These are phyloP conservation scores for Lactifluus subvellereus DNA, from an alignment of 768 basidiomycete genomes.

Conservation along the genomic window DNA sequence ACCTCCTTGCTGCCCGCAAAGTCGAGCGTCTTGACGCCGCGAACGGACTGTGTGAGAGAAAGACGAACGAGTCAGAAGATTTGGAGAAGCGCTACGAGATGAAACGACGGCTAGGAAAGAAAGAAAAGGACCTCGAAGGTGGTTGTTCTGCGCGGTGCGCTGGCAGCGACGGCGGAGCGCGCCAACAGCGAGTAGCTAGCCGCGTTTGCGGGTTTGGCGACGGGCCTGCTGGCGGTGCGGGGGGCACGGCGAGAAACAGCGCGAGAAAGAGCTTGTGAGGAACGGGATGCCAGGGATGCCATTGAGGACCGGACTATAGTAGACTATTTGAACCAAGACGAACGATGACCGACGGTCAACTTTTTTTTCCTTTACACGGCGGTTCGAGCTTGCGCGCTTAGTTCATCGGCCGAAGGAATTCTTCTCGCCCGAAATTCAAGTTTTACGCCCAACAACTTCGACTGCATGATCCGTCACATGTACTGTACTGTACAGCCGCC, in stretches of 20 bases:
- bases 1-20: conserved; percentile 92
- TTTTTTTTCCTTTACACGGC: neutral
- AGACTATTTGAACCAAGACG: neutral
- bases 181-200: conserved; percentile 59
- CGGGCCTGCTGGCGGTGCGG: conserved; percentile 37
- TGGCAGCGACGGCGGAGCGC: conserved; percentile 34
- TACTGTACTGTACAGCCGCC: too few species aligned
- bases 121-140: conserved; percentile 1
- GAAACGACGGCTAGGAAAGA: neutral
- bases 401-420: neutral
- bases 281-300: conserved; percentile 65
- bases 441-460: too few species aligned
- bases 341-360: neutral
- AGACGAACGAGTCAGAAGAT: conserved; percentile 4
- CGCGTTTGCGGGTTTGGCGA: conserved; percentile 39
- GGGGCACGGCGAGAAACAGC: conserved; percentile 62
- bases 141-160: conserved; percentile 24
- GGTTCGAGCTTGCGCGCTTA: neutral
- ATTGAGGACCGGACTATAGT: conserved; percentile 28
- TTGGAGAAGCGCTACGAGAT: too few species aligned
- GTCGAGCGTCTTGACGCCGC: conserved; percentile 92
- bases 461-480: too few species aligned
- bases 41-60: conserved; percentile 41
- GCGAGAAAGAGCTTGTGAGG: conserved; percentile 53
- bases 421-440: too few species aligned